Evolutionary conservation across 148 eudicot genomes (phyloP).

Genomic region (Agrostemma githago): DNA sequence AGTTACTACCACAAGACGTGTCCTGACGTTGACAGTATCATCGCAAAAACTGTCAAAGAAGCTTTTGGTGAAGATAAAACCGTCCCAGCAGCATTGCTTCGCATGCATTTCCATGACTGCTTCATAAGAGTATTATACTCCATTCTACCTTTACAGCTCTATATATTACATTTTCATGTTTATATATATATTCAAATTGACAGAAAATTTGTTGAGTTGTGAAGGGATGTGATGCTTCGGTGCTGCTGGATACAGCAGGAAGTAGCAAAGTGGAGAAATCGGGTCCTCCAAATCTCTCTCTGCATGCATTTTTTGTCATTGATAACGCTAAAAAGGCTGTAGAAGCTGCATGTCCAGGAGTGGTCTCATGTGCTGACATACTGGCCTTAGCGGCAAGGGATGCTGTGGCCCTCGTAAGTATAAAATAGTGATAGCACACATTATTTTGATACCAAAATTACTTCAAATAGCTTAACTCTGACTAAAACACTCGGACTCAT

Average conservation of each 20-base stretch:
- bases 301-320: constrained; percentile 72
- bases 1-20: constrained; percentile 61
- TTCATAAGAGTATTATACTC: constrained; percentile 52
- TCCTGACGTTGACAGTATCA: constrained; percentile 45
- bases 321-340: constrained; percentile 60
- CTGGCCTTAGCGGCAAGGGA: constrained; percentile 84
- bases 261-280: constrained; percentile 56
- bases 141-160: neutral
- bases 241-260: constrained; percentile 51
- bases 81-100: constrained; percentile 67
- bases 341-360: constrained; percentile 62
- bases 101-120: constrained; percentile 90
- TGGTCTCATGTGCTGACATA: constrained; percentile 85
- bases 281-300: constrained; percentile 60
- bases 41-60: constrained; percentile 38
- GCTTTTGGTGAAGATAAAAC: constrained; percentile 46
- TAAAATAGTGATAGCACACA: neutral
- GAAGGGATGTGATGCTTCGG: constrained; percentile 88
- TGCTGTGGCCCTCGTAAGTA: constrained; percentile 58
- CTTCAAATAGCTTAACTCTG: neutral
- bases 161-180: constrained; percentile 1
- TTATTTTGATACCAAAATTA: neutral
- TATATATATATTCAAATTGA: neutral
- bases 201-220: neutral
- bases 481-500: neutral